phyloP scores from a whole-genome alignment of 202 grass and related monocot species.

The Eragrostis tef region DNA sequence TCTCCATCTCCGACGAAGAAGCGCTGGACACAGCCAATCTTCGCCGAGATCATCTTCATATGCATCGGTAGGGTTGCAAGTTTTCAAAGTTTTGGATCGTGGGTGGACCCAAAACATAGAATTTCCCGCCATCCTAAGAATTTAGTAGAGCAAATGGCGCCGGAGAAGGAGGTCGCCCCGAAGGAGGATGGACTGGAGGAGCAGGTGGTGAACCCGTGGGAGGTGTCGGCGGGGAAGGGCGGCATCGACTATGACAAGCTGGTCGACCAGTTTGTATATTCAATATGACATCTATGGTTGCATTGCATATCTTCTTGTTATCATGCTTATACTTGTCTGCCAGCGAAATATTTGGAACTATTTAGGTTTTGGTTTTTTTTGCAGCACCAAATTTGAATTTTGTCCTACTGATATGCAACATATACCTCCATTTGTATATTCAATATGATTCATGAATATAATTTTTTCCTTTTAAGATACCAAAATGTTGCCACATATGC shows the following conservation, averaged over 20 bases:
- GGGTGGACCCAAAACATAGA: too few relatives aligned
- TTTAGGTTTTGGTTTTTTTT: neutral
- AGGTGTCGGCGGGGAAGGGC: slow-evolving; percentile 85
- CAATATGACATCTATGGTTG: slow-evolving; percentile 13
- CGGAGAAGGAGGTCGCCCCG: neutral
- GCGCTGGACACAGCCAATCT: too few relatives aligned
- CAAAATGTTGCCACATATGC: slow-evolving; percentile 4
- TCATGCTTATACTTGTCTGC: slow-evolving; percentile 9
- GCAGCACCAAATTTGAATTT: neutral
- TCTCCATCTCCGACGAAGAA: too few relatives aligned
- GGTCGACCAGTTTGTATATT: slow-evolving; percentile 90
- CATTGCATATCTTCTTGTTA: slow-evolving; percentile 8
- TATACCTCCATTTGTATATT: neutral
- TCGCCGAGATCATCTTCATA: too few relatives aligned
- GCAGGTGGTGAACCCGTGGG: slow-evolving; percentile 95
- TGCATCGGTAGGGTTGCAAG: too few relatives aligned
- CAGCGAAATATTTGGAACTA: slow-evolving; percentile 11
- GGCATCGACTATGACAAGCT: slow-evolving; percentile 99
- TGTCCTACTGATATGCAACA: neutral
- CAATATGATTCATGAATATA: neutral
- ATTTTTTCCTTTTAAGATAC: slow-evolving; percentile 13
- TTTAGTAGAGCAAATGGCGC: neutral
- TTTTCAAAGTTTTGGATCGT: too few relatives aligned
- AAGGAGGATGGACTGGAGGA: slow-evolving; percentile 41
- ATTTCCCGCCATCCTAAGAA: too few relatives aligned